Evolutionary conservation across 2,329 filamentous ascomycete genomes (phyloP).

Genomic region (Monosporascus cannonballus): DNA sequence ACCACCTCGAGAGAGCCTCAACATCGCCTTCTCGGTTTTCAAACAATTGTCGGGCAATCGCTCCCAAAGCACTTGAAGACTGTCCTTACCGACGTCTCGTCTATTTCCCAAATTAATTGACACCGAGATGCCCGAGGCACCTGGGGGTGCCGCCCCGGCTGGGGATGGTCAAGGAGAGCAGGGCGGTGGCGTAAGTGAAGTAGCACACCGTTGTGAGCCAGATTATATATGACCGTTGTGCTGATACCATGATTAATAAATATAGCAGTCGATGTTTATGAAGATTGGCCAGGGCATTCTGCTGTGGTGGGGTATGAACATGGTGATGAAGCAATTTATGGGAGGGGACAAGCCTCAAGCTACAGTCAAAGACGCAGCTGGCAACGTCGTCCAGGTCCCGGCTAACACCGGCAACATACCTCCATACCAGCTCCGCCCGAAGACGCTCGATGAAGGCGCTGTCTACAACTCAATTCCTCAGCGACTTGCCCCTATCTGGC

Average conservation of each 20-base stretch:
- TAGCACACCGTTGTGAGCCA: not conserved
- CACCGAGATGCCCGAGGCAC: slow-evolving; percentile 28
- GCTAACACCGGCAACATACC: slow-evolving; percentile 53
- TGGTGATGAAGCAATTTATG: slow-evolving; percentile 48
- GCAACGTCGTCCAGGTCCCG: slow-evolving; percentile 47
- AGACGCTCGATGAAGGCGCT: slow-evolving; percentile 52
- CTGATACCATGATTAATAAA: slow-evolving; percentile 8
- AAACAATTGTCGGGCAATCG: too few relatives aligned
- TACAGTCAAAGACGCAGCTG: slow-evolving; percentile 43
- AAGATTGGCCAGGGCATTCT: slow-evolving; percentile 47
- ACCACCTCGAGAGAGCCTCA: slow-evolving; percentile 2
- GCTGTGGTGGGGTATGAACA: slow-evolving; percentile 55
- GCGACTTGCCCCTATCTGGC: slow-evolving; percentile 82
- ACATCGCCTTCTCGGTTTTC: too few relatives aligned
- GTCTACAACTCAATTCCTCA: slow-evolving; percentile 61
- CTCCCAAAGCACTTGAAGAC: too few relatives aligned
- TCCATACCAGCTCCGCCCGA: slow-evolving; percentile 59
- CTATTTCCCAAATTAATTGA: slow-evolving; percentile 3
- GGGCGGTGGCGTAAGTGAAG: slow-evolving; percentile 25
- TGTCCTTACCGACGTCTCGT: slow-evolving; percentile 1
- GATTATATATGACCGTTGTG: not conserved
- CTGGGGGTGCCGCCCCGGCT: slow-evolving; percentile 17
- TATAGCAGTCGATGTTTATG: slow-evolving; percentile 31
- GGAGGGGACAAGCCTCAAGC: slow-evolving; percentile 41
- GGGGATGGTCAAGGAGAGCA: slow-evolving; percentile 24